These are phyloP conservation scores for Aspergillus baeticus DNA, from an alignment of 495 filamentous ascomycete genomes.

Conservation along the genomic window DNA sequence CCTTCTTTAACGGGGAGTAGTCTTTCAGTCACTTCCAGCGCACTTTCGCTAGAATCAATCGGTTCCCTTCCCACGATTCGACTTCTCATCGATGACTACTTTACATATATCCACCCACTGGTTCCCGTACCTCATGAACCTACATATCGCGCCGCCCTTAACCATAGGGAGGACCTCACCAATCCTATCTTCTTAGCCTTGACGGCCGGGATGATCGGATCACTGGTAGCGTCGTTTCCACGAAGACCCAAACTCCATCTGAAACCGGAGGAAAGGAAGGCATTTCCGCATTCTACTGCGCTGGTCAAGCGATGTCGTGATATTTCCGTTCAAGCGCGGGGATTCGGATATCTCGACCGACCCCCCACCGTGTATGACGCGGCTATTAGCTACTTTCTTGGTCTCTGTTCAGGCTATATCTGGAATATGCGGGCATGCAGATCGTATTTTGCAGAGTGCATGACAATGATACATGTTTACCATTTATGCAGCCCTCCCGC, in stretches of 20 bases:
- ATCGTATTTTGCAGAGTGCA: constrained; percentile 70
- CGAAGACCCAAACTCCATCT: constrained; percentile 70
- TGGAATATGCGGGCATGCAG: constrained; percentile 65
- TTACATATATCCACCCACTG: constrained; percentile 87
- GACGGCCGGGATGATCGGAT: constrained; percentile 77
- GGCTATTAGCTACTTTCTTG: constrained; percentile 81
- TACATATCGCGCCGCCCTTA: constrained; percentile 73
- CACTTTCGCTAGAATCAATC: constrained; percentile 67
- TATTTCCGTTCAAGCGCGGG: constrained; percentile 69
- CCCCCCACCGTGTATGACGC: constrained; percentile 76
- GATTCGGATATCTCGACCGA: constrained; percentile 63
- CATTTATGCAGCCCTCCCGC: constrained; percentile 55
- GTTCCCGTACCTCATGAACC: constrained; percentile 83
- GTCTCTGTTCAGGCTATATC: constrained; percentile 66
- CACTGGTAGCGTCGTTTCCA: constrained; percentile 77
- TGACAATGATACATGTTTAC: constrained; percentile 68
- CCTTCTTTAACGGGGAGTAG: constrained; percentile 16
- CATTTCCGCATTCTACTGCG: constrained; percentile 63
- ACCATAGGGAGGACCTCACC: constrained; percentile 64
- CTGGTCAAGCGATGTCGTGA: constrained; percentile 73
- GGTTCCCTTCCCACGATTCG: constrained; percentile 65
- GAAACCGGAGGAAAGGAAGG: constrained; percentile 52
- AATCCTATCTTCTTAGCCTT: constrained; percentile 72
- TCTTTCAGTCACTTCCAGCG: constrained; percentile 23
- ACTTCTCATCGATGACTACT: constrained; percentile 80